Percentiles rank a stretch among this genome's conserved stretches.
Conservation (phyloP, 2,329 filamentous ascomycete species). For the Penicillium decumbens region DNA sequence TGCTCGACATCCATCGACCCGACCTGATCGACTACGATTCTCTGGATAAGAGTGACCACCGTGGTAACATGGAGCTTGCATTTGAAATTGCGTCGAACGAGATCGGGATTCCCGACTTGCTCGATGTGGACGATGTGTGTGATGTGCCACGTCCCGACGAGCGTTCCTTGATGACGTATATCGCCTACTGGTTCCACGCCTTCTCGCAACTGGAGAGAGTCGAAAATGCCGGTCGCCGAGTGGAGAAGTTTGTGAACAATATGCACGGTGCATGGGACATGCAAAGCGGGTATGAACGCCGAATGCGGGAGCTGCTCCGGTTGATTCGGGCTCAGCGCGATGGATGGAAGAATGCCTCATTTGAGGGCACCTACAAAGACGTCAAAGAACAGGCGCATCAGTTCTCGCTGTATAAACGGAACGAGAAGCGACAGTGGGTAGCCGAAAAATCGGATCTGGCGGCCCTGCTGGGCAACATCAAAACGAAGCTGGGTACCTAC, state of each 20-base stretch:
- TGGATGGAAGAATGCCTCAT: conserved; percentile 72
- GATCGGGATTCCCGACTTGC: conserved; percentile 90
- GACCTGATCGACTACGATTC: conserved; percentile 96
- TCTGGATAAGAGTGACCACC: conserved; percentile 88
- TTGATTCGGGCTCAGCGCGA: conserved; percentile 69
- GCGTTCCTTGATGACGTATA: conserved; percentile 97
- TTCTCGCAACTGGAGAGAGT: conserved; percentile 99
- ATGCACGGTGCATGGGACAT: conserved; percentile 99
- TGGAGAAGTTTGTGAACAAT: conserved; percentile 97
- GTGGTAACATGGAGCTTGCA: conserved; percentile 94
- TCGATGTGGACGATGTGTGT: conserved; percentile 97
- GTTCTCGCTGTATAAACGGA: conserved; percentile 86
- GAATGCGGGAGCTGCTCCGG: conserved; percentile 77
- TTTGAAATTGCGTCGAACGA: conserved; percentile 95
- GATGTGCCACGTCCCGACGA: conserved; percentile 96
- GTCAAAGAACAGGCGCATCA: conserved; percentile 79
- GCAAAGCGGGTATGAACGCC: conserved; percentile 90
- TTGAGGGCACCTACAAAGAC: conserved; percentile 87
- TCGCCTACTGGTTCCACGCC: conserved; percentile 99
- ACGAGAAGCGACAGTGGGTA: conserved; percentile 89
- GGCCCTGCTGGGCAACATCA: conserved; percentile 92
- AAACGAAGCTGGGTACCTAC: conserved; percentile 96
- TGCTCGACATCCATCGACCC: conserved; percentile 93
- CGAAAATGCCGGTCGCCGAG: conserved; percentile 89
- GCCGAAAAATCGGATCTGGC: conserved; percentile 95